Evolutionary conservation across 108 stramenopile genomes (phyloP), one percentile per base, ranked within the genome.

Genomic region (Pseudonitzschia pungens): DNA sequence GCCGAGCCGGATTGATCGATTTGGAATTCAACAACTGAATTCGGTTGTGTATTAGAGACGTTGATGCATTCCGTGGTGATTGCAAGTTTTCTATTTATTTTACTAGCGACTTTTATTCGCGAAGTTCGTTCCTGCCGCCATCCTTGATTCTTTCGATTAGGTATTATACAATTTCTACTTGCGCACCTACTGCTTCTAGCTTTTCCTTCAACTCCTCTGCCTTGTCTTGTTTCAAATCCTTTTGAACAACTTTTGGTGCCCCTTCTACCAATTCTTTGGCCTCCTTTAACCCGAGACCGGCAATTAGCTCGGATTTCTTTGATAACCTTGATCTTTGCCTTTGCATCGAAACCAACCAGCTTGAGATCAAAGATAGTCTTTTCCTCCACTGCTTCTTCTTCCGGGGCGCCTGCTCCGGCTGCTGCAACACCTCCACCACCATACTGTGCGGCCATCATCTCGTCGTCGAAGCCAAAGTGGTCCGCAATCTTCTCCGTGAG

Each of bases 261-360:
- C 86, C 83, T 79, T 97, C 97, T 14, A 97, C 97, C 42, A 95
- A 29, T 69, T 94, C 97, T 78, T 97, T 97, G 74, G 97, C 95
- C 81, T 97, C 97, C 77, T 97, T 96, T 69, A 97, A 73, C 14
- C 97, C 97, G 51, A 97, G 73, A 56, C 88, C 89, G 22, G 97
- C 84, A 65, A 97, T 88, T 9, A n/a, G 87, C 62, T 43, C 94
- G 72, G 43, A 97, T 84, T 79, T 97, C 95, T 83, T 97, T 97
- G 79, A 97, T 97, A 56, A 97, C 89, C 80, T 97, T 97, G 76
- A 97, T 96, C 75, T 98, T 98, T 26, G 88, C 81, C 80, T 95
- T 95, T 65, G 86, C 93, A 73, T 98, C 96, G 65, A 92, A 97
- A 42, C 87, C 89, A 22, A 81, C 77, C 52, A 98, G 75, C 72